These are phyloP conservation scores for Polyporus arcularius DNA, from an alignment of 768 basidiomycete genomes.

Conservation along the genomic window DNA sequence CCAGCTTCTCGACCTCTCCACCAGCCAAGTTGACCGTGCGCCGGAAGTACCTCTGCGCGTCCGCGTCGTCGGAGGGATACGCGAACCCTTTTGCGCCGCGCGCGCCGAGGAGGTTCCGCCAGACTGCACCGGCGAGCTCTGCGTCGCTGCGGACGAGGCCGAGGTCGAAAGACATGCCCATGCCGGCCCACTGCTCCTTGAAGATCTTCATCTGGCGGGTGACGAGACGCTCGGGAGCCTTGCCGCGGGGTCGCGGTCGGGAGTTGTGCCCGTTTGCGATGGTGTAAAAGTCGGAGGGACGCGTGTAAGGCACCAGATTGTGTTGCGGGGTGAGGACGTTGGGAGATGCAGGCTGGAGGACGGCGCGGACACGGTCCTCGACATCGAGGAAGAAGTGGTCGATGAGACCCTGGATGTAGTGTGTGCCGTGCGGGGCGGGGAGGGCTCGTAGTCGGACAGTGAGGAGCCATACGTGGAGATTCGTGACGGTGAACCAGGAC, in stretches of 20 bases:
- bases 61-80: slow-evolving; percentile 23
- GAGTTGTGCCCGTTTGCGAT: slow-evolving; percentile 18
- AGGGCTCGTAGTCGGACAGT: slow-evolving; percentile 86
- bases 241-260: slow-evolving; percentile 28
- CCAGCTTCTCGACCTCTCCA: slow-evolving; percentile 59
- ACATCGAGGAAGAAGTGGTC: slow-evolving; percentile 96
- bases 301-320: slow-evolving; percentile 27
- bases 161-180: slow-evolving; percentile 78
- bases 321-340: slow-evolving; percentile 21
- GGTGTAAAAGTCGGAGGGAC: slow-evolving; percentile 29
- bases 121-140: slow-evolving; percentile 84
- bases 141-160: slow-evolving; percentile 74
- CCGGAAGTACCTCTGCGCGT: slow-evolving; percentile 42
- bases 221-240: slow-evolving; percentile 77
- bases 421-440: slow-evolving; percentile 60
- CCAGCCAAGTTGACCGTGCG: slow-evolving; percentile 73
- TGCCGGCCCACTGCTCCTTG: slow-evolving; percentile 88
- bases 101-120: slow-evolving; percentile 89
- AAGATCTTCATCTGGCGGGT: slow-evolving; percentile 89
- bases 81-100: slow-evolving; percentile 76
- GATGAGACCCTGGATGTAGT: slow-evolving; percentile 79
- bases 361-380: slow-evolving; percentile 83
- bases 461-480: slow-evolving; percentile 90
- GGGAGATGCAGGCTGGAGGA: slow-evolving; percentile 40
- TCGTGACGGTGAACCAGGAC: slow-evolving; percentile 94